phyloP scores from a whole-genome alignment of 345 rosid genomes.

The Gossypium bickii region DNA sequence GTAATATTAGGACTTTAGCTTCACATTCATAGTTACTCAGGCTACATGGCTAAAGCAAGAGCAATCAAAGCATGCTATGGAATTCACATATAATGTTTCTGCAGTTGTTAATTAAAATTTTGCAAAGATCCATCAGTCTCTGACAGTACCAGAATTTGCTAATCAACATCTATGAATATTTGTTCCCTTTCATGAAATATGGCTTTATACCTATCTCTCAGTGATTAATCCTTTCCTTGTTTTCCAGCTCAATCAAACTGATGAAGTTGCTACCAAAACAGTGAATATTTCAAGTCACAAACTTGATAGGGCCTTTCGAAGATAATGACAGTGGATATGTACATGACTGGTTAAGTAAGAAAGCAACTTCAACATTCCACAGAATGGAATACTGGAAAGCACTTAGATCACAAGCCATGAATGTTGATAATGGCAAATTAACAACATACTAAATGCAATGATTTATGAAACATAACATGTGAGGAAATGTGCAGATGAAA shows the following conservation, averaged over 20 bases:
- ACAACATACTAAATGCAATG: not conserved
- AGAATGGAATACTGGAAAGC: not conserved
- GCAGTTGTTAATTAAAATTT: constrained; percentile 8
- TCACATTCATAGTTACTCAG: not conserved
- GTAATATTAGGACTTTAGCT: not conserved
- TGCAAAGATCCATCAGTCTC: constrained; percentile 4
- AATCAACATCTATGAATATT: constrained; percentile 8
- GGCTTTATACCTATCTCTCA: constrained; percentile 11
- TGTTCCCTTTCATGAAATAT: constrained; percentile 18
- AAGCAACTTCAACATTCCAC: not conserved
- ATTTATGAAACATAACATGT: not conserved
- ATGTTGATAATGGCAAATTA: not conserved
- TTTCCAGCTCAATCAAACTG: constrained; percentile 18
- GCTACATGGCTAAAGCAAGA: not conserved
- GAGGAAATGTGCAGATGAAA: not conserved
- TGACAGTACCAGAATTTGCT: not conserved
- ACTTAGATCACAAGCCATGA: not conserved
- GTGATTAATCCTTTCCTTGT: constrained; percentile 18
- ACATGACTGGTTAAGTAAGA: constrained; percentile 13
- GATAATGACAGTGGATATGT: constrained; percentile 10
- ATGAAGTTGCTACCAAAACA: constrained; percentile 15
- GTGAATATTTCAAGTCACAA: constrained; percentile 1
- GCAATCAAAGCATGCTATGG: not conserved
- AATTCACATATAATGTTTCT: not conserved
- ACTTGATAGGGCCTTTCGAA: constrained; percentile 16